Conservation (phyloP, 257 asterid genomes). For the Solanum piurae region DNA sequence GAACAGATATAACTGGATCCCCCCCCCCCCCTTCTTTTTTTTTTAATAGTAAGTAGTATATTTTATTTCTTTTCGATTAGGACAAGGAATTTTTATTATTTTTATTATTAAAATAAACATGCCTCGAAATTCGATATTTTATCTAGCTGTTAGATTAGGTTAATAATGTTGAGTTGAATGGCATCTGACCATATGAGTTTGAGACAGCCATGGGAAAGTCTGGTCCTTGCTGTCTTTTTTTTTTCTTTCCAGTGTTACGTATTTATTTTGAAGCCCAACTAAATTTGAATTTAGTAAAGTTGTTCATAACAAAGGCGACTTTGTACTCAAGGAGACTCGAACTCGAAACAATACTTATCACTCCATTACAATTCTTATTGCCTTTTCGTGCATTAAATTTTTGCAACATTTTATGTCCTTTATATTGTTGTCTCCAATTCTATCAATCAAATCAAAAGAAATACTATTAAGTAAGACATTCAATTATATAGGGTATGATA, state of each 20-base stretch:
- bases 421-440: not conserved
- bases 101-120: not conserved
- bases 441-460: not conserved
- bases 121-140: slow-evolving; percentile 29
- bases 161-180: not conserved
- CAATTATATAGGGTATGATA: not conserved
- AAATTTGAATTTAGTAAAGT: too few species aligned
- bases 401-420: not conserved
- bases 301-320: too few species aligned
- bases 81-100: not conserved
- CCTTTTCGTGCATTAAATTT: slow-evolving; percentile 5
- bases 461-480: not conserved
- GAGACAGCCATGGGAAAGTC: slow-evolving; percentile 20
- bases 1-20: not conserved
- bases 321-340: too few species aligned
- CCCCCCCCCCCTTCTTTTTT: not conserved
- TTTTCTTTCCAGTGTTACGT: rapidly evolving
- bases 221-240: slow-evolving; percentile 36
- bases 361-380: slow-evolving; percentile 4
- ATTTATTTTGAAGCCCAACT: too few species aligned
- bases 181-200: not conserved
- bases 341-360: too few species aligned
- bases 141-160: slow-evolving; percentile 50
- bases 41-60: not conserved
- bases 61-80: not conserved